Percentiles rank a stretch among this genome's conserved stretches.
phyloP scores from a whole-genome alignment of 1,284 basidiomycete species.

The Neonothopanus nambi region DNA sequence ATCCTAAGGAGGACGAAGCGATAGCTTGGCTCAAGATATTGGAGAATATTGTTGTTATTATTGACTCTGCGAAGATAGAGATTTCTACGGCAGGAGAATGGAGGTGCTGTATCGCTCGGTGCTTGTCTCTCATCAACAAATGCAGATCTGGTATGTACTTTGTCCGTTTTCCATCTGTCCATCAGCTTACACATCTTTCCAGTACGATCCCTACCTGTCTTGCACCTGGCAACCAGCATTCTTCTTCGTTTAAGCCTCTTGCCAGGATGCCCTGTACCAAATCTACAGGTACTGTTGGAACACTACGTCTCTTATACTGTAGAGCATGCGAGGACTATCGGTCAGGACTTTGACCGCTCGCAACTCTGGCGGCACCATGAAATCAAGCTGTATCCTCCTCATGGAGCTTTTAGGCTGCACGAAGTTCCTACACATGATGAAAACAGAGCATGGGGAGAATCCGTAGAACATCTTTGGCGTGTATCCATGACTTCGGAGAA shows the following conservation, averaged over 20 bases:
- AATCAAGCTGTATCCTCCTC: slow-evolving; percentile 26
- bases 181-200: background rate
- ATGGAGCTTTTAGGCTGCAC: slow-evolving; percentile 42
- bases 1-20: slow-evolving; percentile 41
- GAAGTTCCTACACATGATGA: slow-evolving; percentile 25
- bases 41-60: slow-evolving; percentile 63
- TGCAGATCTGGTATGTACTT: slow-evolving; percentile 29
- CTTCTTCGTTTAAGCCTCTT: slow-evolving; percentile 7
- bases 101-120: slow-evolving; percentile 53
- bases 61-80: slow-evolving; percentile 49
- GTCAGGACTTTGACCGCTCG: no score
- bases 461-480: slow-evolving; percentile 61
- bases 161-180: slow-evolving; percentile 9
- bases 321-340: background rate
- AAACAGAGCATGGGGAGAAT: slow-evolving; percentile 48
- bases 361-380: background rate
- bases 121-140: slow-evolving; percentile 45
- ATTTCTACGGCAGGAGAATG: slow-evolving; percentile 55
- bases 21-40: slow-evolving; percentile 69
- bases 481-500: slow-evolving; percentile 44
- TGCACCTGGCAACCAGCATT: slow-evolving; percentile 9
- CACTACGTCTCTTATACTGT: background rate
- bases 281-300: background rate
- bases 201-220: slow-evolving; percentile 7
- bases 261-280: background rate